Evolutionary conservation across 257 asterid genomes (phyloP).

Genomic region (Scutellaria baicalensis): DNA sequence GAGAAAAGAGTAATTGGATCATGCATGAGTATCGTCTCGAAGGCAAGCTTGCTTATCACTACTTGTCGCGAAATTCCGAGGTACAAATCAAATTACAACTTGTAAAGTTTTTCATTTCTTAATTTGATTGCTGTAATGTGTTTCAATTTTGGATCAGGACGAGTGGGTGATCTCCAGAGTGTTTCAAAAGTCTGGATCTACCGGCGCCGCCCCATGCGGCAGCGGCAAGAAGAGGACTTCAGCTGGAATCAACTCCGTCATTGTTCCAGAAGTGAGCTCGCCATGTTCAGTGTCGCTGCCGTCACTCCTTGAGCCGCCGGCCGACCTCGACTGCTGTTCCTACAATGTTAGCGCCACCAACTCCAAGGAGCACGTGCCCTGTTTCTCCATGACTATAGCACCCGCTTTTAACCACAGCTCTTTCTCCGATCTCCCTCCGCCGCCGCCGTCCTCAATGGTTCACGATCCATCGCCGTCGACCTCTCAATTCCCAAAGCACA

Average conservation of each 20-base stretch:
- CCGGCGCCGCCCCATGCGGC: not conserved
- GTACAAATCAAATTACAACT: slow-evolving; percentile 4
- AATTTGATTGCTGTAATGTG: not conserved
- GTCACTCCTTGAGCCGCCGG: slow-evolving; percentile 37
- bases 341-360: slow-evolving; percentile 12
- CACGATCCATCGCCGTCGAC: slow-evolving; percentile 7
- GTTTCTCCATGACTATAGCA: slow-evolving; percentile 77
- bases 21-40: slow-evolving; percentile 92
- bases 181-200: slow-evolving; percentile 43
- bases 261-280: slow-evolving; percentile 38
- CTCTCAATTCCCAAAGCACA: slow-evolving; percentile 17
- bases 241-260: not conserved
- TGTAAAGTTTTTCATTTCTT: not conserved
- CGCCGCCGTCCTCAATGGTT: slow-evolving; percentile 20
- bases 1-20: slow-evolving; percentile 85
- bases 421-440: slow-evolving; percentile 35
- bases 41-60: slow-evolving; percentile 82
- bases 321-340: slow-evolving; percentile 28
- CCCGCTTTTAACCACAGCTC: slow-evolving; percentile 29
- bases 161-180: slow-evolving; percentile 95
- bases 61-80: slow-evolving; percentile 58
- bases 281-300: slow-evolving; percentile 61
- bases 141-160: slow-evolving; percentile 26
- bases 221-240: slow-evolving; percentile 34
- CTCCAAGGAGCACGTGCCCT: slow-evolving; percentile 92